Evolutionary conservation across 495 filamentous ascomycete genomes (phyloP), one percentile per base, ranked within the genome.

Genomic region (Penicillium mononematosum): DNA sequence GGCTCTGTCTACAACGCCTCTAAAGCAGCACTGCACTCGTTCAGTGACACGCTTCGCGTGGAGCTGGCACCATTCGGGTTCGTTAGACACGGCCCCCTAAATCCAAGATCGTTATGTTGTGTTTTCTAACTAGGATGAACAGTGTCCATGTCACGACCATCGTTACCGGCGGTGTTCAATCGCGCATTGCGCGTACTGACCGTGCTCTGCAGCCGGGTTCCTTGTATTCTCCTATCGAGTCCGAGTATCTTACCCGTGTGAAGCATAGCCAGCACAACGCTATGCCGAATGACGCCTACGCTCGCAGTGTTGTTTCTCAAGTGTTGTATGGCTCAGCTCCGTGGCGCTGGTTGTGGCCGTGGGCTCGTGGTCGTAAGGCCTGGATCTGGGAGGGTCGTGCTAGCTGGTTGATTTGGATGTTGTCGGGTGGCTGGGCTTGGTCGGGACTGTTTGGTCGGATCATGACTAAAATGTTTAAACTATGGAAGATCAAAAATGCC

Each of bases 21-120:
- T 36, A 88, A 88, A 70, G 83, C 84, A 1, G 86, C 86, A 7
- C 59, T 87, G 48, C 83, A 85, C 56, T 74, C 78, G 3, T 85
- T 83, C 57, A 81, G 74, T 59, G 78, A 87, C 38, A 83, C 84
- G 2, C 65, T 89, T 41, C 76, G 84, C 12, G 73, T 88, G 10
- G 86, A 79, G 58, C 57, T 78, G 17, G 77, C 70, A 45, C 77
- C 75, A 6, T 75, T 75, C 45, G 75, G 72, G 76, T 78, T 69
- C 24, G 70, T 60, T 17, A 34, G 17, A 46, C 25, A 22, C 9
- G 19, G 19, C 29, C 22, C 39, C 27, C 7, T 24, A 5, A 10
- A 17, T 0, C 31, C 17, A 16, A 36, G 16, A 19, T 27, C 0
- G 14, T 36, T 16, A 3, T n/a, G 5, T 27, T 29, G 24, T 54